Base-by-base conservation (phyloP, 2,329 filamentous ascomycete genomes). In the Aspergillus puulaauensis region DNA sequence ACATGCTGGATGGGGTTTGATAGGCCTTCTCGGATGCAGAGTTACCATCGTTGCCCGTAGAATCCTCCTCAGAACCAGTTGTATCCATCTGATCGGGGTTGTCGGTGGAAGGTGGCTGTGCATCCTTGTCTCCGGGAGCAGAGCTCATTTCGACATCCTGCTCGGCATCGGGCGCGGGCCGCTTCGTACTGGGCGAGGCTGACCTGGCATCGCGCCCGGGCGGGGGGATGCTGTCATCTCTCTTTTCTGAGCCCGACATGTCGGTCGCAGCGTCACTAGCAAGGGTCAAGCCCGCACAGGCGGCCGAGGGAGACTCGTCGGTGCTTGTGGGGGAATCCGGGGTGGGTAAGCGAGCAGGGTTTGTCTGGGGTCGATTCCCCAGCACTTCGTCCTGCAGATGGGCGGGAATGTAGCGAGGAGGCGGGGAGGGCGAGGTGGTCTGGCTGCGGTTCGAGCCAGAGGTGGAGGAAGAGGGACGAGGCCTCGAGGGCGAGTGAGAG, bases 381-480 rank as follows among this genome's bases (percentile, higher is more conserved):
- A 73, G 68, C 54, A 82, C 76, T 69, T 83, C 81, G 70, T 79
- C 77, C 68, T 83, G 81, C 56, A 85, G 73, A 70, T 85, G 83
- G 54, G 82, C 79, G 60, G 83, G 83, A 55, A 85, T 76, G 69
- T 80, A 83, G 58, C 80, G 77, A 44, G 77, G 69, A 50, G 71
- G 68, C 55, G 66, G 66, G 33, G 73, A 71, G 40, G 62, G 58
- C 47, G 72, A 71, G 43, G 68, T 66, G 57, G 64, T 66, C 53
- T 62, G 64, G 56, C 63, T 67, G 58, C 66, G 67, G 52, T 61
- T 61, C 21, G 64, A 63, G 56, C 60, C 64, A 27, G 68, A 68
- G 27, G 63, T 48, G 31, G 68, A 66, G 15, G 63, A 66, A 14
- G 63, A 65, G 31, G 59, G 60, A 41, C 59, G 64, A 59, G 66